phyloP scores from a whole-genome alignment of 768 basidiomycete genomes.

The Glaciozyma martinii region DNA sequence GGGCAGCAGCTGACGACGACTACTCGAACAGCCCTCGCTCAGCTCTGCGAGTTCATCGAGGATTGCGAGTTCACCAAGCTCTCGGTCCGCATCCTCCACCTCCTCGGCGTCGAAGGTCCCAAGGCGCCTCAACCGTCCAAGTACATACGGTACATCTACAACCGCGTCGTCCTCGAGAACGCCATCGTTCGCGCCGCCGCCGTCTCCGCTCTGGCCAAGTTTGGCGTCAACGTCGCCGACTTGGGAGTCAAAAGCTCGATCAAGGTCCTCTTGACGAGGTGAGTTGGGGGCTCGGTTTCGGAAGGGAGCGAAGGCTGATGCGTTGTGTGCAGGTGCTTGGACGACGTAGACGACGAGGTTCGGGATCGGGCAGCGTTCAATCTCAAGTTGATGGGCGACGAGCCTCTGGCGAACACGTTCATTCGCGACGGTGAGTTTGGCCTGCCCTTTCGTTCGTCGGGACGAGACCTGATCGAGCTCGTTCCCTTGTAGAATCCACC shows the following conservation, averaged over 20 bases:
- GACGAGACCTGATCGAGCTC: neutral
- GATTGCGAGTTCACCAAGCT: constrained; percentile 99
- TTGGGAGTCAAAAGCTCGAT: constrained; percentile 70
- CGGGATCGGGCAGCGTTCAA: constrained; percentile 95
- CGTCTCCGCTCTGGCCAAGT: constrained; percentile 88
- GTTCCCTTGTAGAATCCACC: constrained; percentile 61
- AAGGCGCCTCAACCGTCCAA: constrained; percentile 93
- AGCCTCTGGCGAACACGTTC: constrained; percentile 70
- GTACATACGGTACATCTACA: constrained; percentile 99
- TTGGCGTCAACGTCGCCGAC: constrained; percentile 82
- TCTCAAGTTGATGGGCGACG: constrained; percentile 70
- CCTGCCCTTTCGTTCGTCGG: too few relatives aligned
- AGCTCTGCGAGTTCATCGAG: constrained; percentile 98
- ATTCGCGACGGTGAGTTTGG: constrained; percentile 82
- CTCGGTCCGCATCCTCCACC: constrained; percentile 88
- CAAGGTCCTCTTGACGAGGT: constrained; percentile 67
- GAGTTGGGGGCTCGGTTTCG: constrained; percentile 40
- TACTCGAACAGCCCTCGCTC: constrained; percentile 61
- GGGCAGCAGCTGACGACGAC: neutral
- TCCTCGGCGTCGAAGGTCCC: constrained; percentile 92
- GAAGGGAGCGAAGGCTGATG: neutral
- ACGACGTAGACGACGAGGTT: constrained; percentile 98
- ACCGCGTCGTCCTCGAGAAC: constrained; percentile 96
- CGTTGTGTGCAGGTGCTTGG: constrained; percentile 61
- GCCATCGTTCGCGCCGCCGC: constrained; percentile 95